phyloP scores from a whole-genome alignment of 2,329 filamentous ascomycete species.

The Colletotrichum sansevieriae region DNA sequence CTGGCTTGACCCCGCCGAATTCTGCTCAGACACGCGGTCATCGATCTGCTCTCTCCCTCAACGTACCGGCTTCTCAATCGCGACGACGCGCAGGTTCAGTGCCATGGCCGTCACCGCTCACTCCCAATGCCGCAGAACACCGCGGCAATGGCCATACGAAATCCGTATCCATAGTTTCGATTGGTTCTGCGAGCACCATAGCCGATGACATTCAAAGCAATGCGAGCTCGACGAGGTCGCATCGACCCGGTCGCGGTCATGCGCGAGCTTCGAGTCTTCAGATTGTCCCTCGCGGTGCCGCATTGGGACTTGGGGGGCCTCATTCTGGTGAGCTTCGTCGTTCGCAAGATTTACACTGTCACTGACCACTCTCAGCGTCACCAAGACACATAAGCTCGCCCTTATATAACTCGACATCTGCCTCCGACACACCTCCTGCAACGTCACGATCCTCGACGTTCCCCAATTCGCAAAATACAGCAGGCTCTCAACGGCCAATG shows the following conservation, averaged over 20 bases:
- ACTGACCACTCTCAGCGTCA: slow-evolving; percentile 44
- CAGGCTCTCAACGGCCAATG: slow-evolving; percentile 55
- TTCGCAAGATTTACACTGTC: neutral
- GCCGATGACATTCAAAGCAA: slow-evolving; percentile 60
- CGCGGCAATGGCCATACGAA: slow-evolving; percentile 75
- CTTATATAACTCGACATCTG: slow-evolving; percentile 68
- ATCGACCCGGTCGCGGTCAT: slow-evolving; percentile 74
- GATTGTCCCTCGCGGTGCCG: slow-evolving; percentile 66
- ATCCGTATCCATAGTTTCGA: slow-evolving; percentile 86
- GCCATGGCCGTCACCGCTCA: slow-evolving; percentile 57
- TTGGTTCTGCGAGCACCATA: slow-evolving; percentile 68
- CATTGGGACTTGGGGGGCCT: slow-evolving; percentile 46
- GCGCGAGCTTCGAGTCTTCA: slow-evolving; percentile 86
- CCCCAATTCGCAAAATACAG: slow-evolving; percentile 59
- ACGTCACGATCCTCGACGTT: slow-evolving; percentile 57
- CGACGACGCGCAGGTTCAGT: slow-evolving; percentile 61
- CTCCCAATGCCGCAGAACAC: slow-evolving; percentile 46
- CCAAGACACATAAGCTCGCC: slow-evolving; percentile 63
- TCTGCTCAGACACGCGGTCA: slow-evolving; percentile 66
- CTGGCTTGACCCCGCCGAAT: slow-evolving; percentile 61
- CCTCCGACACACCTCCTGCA: slow-evolving; percentile 61
- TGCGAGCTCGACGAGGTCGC: slow-evolving; percentile 57
- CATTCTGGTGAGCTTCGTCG: slow-evolving; percentile 54
- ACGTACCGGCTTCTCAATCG: slow-evolving; percentile 60
- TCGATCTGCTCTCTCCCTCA: slow-evolving; percentile 76